Percentiles rank a stretch among this genome's conserved stretches.
Conservation (phyloP, 2,329 filamentous ascomycete species). For the Blumeriella jaapii region DNA sequence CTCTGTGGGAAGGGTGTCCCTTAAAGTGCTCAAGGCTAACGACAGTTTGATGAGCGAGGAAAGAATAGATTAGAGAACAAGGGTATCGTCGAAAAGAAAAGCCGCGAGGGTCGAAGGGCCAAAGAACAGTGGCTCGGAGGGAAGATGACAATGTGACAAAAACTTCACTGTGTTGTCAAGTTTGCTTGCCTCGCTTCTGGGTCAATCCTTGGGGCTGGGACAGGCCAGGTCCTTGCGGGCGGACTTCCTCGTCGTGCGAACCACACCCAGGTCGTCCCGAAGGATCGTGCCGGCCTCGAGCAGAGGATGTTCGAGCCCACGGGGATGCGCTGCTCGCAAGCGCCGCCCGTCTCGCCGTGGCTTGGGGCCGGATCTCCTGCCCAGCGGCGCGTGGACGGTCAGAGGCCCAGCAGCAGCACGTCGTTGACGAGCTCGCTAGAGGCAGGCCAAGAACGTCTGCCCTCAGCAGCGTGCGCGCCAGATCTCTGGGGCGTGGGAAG, state of each 20-base stretch:
- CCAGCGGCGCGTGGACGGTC: no score
- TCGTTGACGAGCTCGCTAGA: no score
- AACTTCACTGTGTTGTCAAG: constrained; percentile 18
- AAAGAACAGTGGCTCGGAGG: constrained; percentile 10
- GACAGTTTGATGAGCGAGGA: neutral
- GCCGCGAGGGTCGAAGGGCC: constrained; percentile 4
- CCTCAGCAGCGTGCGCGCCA: no score
- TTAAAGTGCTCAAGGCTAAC: constrained; percentile 2
- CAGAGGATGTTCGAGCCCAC: neutral
- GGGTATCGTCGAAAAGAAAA: constrained; percentile 1
- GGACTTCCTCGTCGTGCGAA: constrained; percentile 19
- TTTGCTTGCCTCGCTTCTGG: constrained; percentile 19
- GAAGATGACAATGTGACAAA: no score
- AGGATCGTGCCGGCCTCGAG: neutral
- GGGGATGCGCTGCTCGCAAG: no score
- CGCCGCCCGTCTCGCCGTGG: no score
- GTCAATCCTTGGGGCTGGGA: constrained; percentile 21
- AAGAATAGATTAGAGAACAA: neutral
- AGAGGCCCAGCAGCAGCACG: no score
- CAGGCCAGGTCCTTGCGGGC: constrained; percentile 22
- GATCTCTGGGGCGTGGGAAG: no score
- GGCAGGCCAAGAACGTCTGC: no score
- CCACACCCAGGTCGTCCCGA: constrained; percentile 14
- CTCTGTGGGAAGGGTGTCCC: no score
- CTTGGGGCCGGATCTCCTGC: no score